phyloP scores from a whole-genome alignment of 768 basidiomycete species.

The Tricholomella constricta region DNA sequence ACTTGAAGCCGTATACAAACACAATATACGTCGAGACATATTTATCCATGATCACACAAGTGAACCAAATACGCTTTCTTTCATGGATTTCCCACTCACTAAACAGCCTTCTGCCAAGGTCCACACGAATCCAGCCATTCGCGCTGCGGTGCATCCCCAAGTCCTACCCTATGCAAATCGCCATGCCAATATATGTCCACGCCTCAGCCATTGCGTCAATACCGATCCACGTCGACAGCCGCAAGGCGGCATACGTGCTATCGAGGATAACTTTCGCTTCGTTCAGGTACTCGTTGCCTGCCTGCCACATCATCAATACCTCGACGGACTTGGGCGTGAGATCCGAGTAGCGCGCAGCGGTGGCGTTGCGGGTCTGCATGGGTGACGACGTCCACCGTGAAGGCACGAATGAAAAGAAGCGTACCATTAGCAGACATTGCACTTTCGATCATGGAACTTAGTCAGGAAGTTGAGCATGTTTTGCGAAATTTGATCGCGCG shows the following conservation, averaged over 20 bases:
- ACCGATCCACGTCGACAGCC: conserved; percentile 76
- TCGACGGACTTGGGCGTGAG: conserved; percentile 41
- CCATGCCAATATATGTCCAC: conserved; percentile 87
- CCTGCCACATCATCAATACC: conserved; percentile 72
- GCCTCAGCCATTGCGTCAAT: conserved; percentile 88
- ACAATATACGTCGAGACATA: conserved; percentile 84
- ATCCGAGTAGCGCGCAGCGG: conserved; percentile 72
- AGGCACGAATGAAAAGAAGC: too few species aligned
- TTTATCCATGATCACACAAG: conserved; percentile 76
- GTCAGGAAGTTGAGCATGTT: too few species aligned
- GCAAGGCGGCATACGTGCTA: conserved; percentile 66
- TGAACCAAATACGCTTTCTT: conserved; percentile 75
- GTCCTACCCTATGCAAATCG: conserved; percentile 91
- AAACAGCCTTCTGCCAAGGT: conserved; percentile 59
- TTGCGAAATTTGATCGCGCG: too few species aligned
- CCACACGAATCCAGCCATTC: conserved; percentile 73
- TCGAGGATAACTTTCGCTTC: conserved; percentile 69
- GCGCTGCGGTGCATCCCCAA: conserved; percentile 81
- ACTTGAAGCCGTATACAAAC: too few species aligned
- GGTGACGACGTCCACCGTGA: too few species aligned
- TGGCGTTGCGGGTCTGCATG: too few species aligned
- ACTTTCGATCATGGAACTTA: too few species aligned
- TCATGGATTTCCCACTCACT: conserved; percentile 63
- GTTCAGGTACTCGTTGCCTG: conserved; percentile 72
- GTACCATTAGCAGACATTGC: too few species aligned